Base-by-base conservation (phyloP, 441 rosid species). In the Manihot esculenta region DNA sequence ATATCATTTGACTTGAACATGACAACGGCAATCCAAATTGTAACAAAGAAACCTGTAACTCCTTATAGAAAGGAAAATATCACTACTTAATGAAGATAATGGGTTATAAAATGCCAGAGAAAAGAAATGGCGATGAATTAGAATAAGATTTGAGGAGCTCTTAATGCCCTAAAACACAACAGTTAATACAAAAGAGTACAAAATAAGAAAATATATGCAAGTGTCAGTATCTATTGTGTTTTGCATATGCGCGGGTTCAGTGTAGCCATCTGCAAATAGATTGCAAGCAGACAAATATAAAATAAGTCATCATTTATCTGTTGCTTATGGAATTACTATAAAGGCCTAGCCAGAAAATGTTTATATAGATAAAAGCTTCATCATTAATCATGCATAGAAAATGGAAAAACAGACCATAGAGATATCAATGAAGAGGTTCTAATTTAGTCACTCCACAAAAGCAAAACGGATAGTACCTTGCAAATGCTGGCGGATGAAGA, bases 1-100 rank as follows among this genome's bases (percentile, higher is more conserved):
- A 89, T 84, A 75, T 87, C 92, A 82, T 89, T 89, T 54, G 95
- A 89, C 81, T 89, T 89, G 82, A 84, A 87, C 87, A 89, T 82
- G 71, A 89, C 91, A 57, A 89, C 87, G 18, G 89, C 86, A 79
- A 88, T 88, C 95, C 95, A 89, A 66, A 89, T 85, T 24, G 92
- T 82, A 62, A 89, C 87, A 75, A 89, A 88, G 87, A 89, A 87
- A 74, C 95, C 95, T 89, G 84, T 21, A 73, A 84, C 49, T 62
- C 73, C 81, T 70, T 76, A 66, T 44, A 80, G 67, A 78, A 71
- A 70, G 62, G 64, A 13, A 71, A 68, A 77, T 45, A 57, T 75
- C 72, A 75, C 41, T 47, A 75, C 27, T 61, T 42, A 21, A 55
- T 47, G 61, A 44, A 68, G 35, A 68, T 3, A 55, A 60, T 44